A percentile compares a stretch with the other conserved stretches of the same genome.
Evolutionary conservation across 1,284 basidiomycete genomes (phyloP).

Genomic region (Megacollybia platyphylla): DNA sequence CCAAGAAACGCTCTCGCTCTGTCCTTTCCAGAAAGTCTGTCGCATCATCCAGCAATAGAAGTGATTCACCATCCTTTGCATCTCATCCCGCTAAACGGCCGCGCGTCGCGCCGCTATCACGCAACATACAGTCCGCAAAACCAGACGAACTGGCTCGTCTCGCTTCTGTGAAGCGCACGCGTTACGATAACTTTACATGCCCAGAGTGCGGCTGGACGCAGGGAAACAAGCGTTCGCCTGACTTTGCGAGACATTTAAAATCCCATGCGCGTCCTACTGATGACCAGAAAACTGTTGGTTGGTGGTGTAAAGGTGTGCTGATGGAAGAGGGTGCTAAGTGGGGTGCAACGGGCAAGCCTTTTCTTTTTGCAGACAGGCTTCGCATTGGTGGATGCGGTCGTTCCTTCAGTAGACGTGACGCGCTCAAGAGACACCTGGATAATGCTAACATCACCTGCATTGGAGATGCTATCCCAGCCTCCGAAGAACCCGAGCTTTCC

Average conservation of each 20-base stretch:
- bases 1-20: conserved; percentile 11
- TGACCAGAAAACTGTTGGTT: conserved; percentile 14
- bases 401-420: conserved; percentile 41
- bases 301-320: conserved; percentile 29
- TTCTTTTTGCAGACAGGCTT: conserved; percentile 17
- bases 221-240: conserved; percentile 30
- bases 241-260: conserved; percentile 37
- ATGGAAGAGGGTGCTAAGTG: conserved; percentile 19
- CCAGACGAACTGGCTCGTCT: conserved; percentile 10
- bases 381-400: conserved; percentile 38
- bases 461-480: conserved; percentile 11
- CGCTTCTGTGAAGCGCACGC: background rate
- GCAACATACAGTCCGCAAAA: conserved; percentile 21
- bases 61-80: conserved; percentile 2
- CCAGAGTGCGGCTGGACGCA: conserved; percentile 19
- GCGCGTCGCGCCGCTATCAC: conserved; percentile 20
- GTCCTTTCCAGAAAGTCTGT: conserved; percentile 4
- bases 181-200: conserved; percentile 15
- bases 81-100: conserved; percentile 13
- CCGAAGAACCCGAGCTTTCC: conserved; percentile 3
- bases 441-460: conserved; percentile 26
- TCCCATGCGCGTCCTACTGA: conserved; percentile 27
- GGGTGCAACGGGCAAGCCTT: conserved; percentile 13
- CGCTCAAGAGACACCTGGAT: conserved; percentile 40
- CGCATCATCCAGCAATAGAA: conserved; percentile 6